Evolutionary conservation across 306 rosid species (phyloP).

Genomic region (Citrullus colocynthis): DNA sequence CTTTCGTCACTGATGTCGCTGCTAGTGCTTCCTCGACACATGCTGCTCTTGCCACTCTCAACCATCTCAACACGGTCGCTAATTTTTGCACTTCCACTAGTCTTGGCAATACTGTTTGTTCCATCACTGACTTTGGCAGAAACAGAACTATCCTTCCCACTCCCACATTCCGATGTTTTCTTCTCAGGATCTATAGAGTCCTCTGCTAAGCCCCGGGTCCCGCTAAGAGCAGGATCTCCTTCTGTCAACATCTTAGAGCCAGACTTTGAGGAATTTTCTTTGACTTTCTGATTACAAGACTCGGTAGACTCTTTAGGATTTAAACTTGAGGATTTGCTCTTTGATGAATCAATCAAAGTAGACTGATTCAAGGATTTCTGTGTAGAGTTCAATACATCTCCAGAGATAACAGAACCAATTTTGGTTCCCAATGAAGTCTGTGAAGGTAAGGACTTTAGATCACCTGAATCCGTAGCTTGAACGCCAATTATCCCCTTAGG

Average conservation of each 20-base stretch:
- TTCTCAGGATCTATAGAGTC: constrained; percentile 51
- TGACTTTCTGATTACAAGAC: constrained; percentile 39
- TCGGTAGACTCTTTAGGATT: constrained; percentile 33
- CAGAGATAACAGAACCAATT: constrained; percentile 23
- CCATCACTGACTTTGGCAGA: constrained; percentile 44
- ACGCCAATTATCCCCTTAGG: neutral
- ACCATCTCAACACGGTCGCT: constrained; percentile 58
- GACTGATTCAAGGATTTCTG: constrained; percentile 27
- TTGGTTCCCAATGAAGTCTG: constrained; percentile 20
- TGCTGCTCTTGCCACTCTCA: constrained; percentile 16
- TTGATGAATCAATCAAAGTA: neutral
- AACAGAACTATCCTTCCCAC: constrained; percentile 69
- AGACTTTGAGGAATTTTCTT: constrained; percentile 30
- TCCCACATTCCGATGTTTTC: constrained; percentile 66
- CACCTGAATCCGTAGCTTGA: neutral
- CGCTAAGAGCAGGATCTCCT: constrained; percentile 28
- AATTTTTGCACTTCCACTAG: constrained; percentile 81
- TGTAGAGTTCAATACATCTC: constrained; percentile 25
- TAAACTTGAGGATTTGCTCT: constrained; percentile 21
- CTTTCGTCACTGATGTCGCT: constrained; percentile 95
- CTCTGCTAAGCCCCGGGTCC: constrained; percentile 36
- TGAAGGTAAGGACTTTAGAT: neutral
- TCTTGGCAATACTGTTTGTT: constrained; percentile 12
- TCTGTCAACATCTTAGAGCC: constrained; percentile 22
- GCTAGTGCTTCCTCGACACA: constrained; percentile 81